Evolutionary conservation across 2,329 filamentous ascomycete genomes (phyloP).

Genomic region (Penicillium janthinellum): DNA sequence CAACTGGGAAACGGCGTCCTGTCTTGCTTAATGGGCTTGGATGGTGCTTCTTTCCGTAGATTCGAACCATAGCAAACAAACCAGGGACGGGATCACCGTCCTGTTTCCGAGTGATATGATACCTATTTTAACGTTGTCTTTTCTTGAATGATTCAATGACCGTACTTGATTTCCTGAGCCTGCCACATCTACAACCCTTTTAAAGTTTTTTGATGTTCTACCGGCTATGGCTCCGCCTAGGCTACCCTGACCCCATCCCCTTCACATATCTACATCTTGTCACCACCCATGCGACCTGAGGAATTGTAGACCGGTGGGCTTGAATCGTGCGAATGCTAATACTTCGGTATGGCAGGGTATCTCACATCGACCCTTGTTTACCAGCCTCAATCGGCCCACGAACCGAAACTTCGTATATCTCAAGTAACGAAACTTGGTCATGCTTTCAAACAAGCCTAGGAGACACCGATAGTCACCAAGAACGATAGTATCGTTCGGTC

Average conservation of each 20-base stretch:
- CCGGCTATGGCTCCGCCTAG: background rate
- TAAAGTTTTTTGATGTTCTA: background rate
- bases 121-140: slow-evolving; percentile 34
- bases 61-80: slow-evolving; percentile 38
- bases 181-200: background rate
- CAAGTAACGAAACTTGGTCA: too few relatives aligned
- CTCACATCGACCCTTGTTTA: too few relatives aligned
- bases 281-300: background rate
- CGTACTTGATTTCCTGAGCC: slow-evolving; percentile 19
- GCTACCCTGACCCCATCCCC: background rate
- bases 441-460: too few relatives aligned
- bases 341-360: too few relatives aligned
- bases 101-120: slow-evolving; percentile 36
- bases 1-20: slow-evolving; percentile 39
- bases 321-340: too few relatives aligned
- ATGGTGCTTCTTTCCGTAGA: slow-evolving; percentile 38
- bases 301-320: background rate
- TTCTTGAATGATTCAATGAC: slow-evolving; percentile 31
- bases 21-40: slow-evolving; percentile 41
- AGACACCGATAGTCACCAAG: too few relatives aligned
- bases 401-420: too few relatives aligned
- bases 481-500: too few relatives aligned
- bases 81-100: slow-evolving; percentile 27
- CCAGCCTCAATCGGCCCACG: too few relatives aligned
- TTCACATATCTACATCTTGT: background rate